Conservation (phyloP, 2,329 filamentous ascomycete species). For the Incumbomyces lentus region DNA sequence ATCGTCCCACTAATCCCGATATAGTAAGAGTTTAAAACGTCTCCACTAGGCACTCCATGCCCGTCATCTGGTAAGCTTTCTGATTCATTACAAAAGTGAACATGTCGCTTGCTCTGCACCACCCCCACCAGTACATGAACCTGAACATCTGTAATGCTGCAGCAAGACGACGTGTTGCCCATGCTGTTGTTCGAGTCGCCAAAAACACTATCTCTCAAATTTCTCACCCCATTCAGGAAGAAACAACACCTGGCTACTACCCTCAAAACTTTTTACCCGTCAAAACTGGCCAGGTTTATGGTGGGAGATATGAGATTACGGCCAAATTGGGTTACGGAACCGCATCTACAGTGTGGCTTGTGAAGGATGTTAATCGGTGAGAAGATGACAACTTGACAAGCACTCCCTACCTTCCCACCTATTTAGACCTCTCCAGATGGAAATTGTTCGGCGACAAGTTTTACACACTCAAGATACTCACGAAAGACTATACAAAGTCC, state of each 20-base stretch:
- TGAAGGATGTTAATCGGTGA: conserved; percentile 22
- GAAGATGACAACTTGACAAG: not conserved
- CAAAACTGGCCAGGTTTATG: conserved; percentile 29
- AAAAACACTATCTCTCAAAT: not conserved
- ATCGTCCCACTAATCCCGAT: not conserved
- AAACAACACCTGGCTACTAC: conserved; percentile 27
- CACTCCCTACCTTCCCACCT: not conserved
- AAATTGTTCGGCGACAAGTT: not conserved
- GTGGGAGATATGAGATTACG: conserved; percentile 27
- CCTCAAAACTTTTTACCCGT: conserved; percentile 30
- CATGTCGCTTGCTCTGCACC: not conserved
- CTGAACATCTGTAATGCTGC: too few relatives aligned
- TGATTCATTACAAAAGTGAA: not conserved
- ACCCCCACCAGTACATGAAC: not conserved
- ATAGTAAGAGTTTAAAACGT: too few relatives aligned
- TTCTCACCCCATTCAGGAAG: conserved; percentile 28
- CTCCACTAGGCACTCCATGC: too few relatives aligned
- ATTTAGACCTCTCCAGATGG: not conserved
- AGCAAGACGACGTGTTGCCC: not conserved
- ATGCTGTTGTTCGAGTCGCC: not conserved
- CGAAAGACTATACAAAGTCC: not conserved
- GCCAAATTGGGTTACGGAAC: conserved; percentile 35
- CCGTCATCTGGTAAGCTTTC: too few relatives aligned
- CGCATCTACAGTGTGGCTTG: conserved; percentile 37
- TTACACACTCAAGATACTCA: conserved; percentile 2